Base-by-base conservation (phyloP, 2,329 filamentous ascomycete species). In the Tolypocladium nubicola region DNA sequence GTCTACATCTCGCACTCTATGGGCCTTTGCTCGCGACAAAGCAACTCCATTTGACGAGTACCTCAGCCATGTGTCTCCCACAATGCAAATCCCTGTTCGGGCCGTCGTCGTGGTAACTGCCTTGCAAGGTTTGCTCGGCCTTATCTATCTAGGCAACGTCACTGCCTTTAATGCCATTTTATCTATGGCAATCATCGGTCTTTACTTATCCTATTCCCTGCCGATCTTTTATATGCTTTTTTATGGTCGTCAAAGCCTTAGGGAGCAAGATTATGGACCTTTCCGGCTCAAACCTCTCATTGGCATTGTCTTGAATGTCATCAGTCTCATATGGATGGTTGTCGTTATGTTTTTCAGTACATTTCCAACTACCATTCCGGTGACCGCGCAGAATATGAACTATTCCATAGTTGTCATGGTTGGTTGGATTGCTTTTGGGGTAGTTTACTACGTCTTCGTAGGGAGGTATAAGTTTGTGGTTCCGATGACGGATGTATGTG, bases 281-380 rank as follows among this genome's bases (percentile, higher is more conserved):
- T 71, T 70, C 26, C 63, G 58, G 30, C 61, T 79, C 33, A 71
- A 73, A 0, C 59, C 53, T 0, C 57, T 63, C 0, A 53, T 70
- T 16, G 76, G 75, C 1, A 57, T 64, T 0, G 57, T 67, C 1
- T 53, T 72, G 43, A 80, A 80, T 35, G n/a, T 70, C 0, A 56
- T 78, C 8, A 70, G 74, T 0, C 64, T 75, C 19, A 56, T 70
- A 2, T 81, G 76, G 75, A 70, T 78, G 23, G 49, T 69, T 0
- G 59, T 79, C 8, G 73, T 73, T 0, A 71, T 76, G 40, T 59
- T 78, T 1, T 76, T 80, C 45, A 76, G 76, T 61, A 75, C 70
- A 0, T 76, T 79, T 40, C 77, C 76, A 1, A 68, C 67, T 1
- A 57, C 63, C 0, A 66, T 73, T 62, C 77, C 75, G 0, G 72